Base-by-base conservation (phyloP, 805 yeast genomes). In the Scheffersomyces ergatensis region DNA sequence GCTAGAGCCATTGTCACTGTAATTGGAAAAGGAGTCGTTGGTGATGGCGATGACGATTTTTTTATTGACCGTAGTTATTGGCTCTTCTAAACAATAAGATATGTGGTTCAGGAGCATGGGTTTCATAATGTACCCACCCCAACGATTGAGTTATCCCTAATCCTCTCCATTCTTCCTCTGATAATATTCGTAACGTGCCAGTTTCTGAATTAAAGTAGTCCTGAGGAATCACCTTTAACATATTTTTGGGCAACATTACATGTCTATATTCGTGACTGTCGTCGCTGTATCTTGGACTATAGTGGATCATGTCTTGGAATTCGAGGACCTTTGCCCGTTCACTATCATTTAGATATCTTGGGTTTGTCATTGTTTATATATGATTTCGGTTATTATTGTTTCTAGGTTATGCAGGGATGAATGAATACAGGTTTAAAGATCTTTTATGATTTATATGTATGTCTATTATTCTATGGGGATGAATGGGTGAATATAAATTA, bases 131-230 rank as follows among this genome's bases (percentile, higher is more conserved):
- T 40, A 77, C 93, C 99, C 99, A 93, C 1, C 99, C 99, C 45
- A 93, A 71, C 27, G 96, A 86, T 63, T 93, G 99, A 5, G 98
- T 93, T 55, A 93, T 89, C 2, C 99, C 99, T 37, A 93, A 70
- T 1, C 97, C 98, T 62, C 99, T 77, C 99, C 99, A 93, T 65
- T 93, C 99, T 51, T 93, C 98, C 62, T 93, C 99, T 36, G 85
- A 65, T 30, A 93, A 69, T 33, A 93, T 88, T 50, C 96, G 81
- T 52, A 93, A 73, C 0, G 99, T 93, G 4, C 98, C 98, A 2
- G 96, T 88, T 44, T 90, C 96, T 2, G 89, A 82, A 56, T 85
- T 84, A 73, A 93, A 93, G 58, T 90, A 95, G 58, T 95, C 99
- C 32, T 83, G 80, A 8, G 99, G 99, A 42, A 95, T 89, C 24